phyloP scores from a whole-genome alignment of 73 alveolate species.

The Paramecium sonneborni region DNA sequence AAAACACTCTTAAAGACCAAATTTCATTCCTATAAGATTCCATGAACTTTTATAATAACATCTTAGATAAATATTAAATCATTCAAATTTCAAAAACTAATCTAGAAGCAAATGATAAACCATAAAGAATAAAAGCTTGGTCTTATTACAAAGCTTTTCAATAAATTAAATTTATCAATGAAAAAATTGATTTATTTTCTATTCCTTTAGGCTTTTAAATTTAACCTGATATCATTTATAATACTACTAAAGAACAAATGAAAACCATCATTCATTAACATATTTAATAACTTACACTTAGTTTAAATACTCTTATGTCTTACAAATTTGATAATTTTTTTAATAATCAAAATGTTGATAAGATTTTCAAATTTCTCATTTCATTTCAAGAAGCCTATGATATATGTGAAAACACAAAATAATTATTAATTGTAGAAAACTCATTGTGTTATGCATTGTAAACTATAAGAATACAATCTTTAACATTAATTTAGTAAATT shows the following conservation, averaged over 20 bases:
- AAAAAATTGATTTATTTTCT: neutral
- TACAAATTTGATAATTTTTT: neutral
- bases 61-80: neutral
- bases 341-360: neutral
- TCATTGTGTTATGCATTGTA: neutral
- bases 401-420: neutral
- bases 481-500: neutral
- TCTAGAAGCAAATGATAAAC: slow-evolving; percentile 1
- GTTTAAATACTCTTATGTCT: neutral
- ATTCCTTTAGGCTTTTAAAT: neutral
- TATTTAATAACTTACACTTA: neutral
- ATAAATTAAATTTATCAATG: neutral
- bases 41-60: neutral
- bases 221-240: neutral
- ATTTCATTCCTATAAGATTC: neutral
- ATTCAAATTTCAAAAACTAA: neutral
- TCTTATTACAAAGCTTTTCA: neutral
- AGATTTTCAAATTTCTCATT: neutral
- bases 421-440: neutral
- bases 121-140: slow-evolving; percentile 5
- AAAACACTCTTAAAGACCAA: neutral
- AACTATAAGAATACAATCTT: neutral
- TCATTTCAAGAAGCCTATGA: neutral
- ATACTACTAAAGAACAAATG: neutral
- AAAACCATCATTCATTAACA: neutral